Conservation (phyloP, 306 rosid species). For the Carpinus viminea region DNA sequence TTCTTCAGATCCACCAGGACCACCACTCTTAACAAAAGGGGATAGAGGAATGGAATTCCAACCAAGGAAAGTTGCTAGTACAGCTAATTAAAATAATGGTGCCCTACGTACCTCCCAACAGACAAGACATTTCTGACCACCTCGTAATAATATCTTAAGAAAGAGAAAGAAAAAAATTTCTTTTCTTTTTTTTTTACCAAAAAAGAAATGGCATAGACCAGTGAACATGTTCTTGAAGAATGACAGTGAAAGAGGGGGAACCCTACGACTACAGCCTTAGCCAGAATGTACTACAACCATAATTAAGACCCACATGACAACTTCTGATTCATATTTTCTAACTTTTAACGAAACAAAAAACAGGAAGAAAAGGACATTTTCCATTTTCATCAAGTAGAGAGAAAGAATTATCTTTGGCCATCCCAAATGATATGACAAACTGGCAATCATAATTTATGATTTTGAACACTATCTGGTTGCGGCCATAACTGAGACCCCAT, state of each 20-base stretch:
- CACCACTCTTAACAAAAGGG: neutral
- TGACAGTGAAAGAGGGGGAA: neutral
- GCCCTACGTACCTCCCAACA: neutral
- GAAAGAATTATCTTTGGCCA: too few species aligned
- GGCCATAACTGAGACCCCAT: slow-evolving; percentile 8
- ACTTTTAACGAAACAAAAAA: too few species aligned
- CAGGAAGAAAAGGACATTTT: too few species aligned
- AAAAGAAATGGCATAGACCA: neutral
- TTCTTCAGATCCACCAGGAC: too few species aligned
- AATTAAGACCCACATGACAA: neutral
- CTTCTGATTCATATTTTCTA: too few species aligned
- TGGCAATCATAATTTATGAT: too few species aligned
- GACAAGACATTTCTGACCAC: neutral
- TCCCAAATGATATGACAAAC: too few species aligned
- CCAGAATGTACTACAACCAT: neutral
- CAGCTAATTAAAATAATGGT: neutral
- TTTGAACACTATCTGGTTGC: neutral
- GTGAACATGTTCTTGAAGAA: neutral
- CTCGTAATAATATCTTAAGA: neutral
- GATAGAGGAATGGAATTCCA: neutral
- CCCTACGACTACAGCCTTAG: neutral
- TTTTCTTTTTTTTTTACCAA: neutral
- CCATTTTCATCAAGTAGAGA: too few species aligned
- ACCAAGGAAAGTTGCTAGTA: neutral
- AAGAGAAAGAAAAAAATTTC: neutral